phyloP scores from a whole-genome alignment of 305 asterid species.

The Solanum hybrid region DNA sequence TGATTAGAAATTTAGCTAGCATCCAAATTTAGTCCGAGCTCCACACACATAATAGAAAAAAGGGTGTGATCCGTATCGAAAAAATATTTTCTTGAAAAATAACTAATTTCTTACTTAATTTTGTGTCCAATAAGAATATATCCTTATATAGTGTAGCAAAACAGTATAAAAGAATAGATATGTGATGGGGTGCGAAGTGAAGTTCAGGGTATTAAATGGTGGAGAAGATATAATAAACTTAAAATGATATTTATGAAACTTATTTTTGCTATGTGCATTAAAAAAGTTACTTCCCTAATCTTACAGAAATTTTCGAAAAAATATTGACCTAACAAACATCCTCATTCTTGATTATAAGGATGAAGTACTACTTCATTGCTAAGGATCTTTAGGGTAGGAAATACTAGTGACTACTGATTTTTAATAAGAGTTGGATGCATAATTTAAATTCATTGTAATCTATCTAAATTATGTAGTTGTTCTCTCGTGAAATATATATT shows the following conservation, averaged over 20 bases:
- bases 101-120: no score
- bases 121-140: background rate
- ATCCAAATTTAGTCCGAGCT: background rate
- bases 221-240: background rate
- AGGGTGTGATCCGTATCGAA: accelerated
- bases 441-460: background rate
- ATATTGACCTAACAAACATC: background rate
- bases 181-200: background rate
- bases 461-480: background rate
- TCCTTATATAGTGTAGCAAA: background rate
- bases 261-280: background rate
- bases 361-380: background rate
- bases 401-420: background rate
- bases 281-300: background rate
- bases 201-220: background rate
- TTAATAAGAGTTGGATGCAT: background rate
- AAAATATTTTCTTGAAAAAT: background rate
- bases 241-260: background rate
- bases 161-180: background rate
- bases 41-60: accelerated
- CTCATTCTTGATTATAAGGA: background rate
- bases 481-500: background rate
- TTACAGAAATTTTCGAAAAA: background rate
- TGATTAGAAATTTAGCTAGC: background rate
- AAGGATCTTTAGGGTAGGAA: background rate